Base-by-base conservation (phyloP, 2,329 filamentous ascomycete species). In the Sporothrix brasiliensis region DNA sequence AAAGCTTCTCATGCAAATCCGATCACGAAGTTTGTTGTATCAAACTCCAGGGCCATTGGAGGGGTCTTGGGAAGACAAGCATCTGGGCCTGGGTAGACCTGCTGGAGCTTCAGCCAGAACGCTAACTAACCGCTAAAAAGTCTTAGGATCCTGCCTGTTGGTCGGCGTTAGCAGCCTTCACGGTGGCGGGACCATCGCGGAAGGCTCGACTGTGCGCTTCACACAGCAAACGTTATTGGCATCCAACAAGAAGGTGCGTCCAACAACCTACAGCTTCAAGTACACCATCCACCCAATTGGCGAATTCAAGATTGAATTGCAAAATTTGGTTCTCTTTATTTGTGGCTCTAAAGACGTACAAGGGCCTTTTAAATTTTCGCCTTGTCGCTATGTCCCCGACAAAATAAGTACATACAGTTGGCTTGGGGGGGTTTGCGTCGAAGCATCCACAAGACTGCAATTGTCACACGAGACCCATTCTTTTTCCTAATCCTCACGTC, bases 401-500 rank as follows among this genome's bases (percentile, higher is more conserved):
- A 60, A 69, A 39, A 63, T 61, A 69, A 60, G 53, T 69, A 69
- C 44, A 69, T 52, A 24, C 67, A 69, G 30, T 41, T 50, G 53
- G 67, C 47, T 13, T 41, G 67, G 7, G 24, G 24, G 41, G 2
- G 14, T 6, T 11, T 50, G 13, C 19, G 53, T 60, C 27, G 41
- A 52, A 16, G 6, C 41, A 39, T 21, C 54, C 53, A 34, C 41
- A 58, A 34, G 41, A 21, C 53, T 68, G 54, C 11, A 39, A 41
- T 69, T 69, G 67, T 69, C 67, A 54, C 9, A 61, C 27, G 54
- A 60, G 41, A 53, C 24, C 52, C 10, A 19, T n/a, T 10, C 10
- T 19, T 11, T 10, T 65, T 50, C 44, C 44, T 49, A 14, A 5
- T 50, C 41, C 21, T 49, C 14, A 14, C 41, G 6, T 30, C 60